Evolutionary conservation across 495 filamentous ascomycete species (phyloP).

Genomic region (Lophium mytilinum): DNA sequence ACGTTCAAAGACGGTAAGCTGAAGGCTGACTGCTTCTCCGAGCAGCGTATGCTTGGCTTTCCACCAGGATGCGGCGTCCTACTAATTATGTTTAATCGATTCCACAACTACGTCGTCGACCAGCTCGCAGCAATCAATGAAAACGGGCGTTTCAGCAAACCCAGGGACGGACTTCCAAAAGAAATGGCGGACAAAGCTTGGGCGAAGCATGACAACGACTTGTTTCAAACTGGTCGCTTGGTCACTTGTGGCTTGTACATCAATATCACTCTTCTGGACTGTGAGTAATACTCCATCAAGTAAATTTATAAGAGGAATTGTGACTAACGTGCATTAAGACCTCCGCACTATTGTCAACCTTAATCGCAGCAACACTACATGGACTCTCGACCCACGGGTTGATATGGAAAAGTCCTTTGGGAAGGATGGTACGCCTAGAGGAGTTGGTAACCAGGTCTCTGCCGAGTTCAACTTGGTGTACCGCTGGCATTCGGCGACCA

Average conservation of each 20-base stretch:
- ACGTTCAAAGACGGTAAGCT: slow-evolving; percentile 50
- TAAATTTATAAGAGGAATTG: no score
- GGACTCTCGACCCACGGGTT: slow-evolving; percentile 33
- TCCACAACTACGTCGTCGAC: slow-evolving; percentile 73
- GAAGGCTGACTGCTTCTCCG: slow-evolving; percentile 52
- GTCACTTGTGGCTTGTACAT: slow-evolving; percentile 36
- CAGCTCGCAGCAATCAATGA: slow-evolving; percentile 65
- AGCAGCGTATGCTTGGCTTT: slow-evolving; percentile 47
- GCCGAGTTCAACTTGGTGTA: slow-evolving; percentile 69
- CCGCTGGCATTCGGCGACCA: slow-evolving; percentile 74
- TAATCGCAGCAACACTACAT: slow-evolving; percentile 34
- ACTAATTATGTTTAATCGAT: slow-evolving; percentile 60
- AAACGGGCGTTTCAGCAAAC: slow-evolving; percentile 59
- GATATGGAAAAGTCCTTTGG: slow-evolving; percentile 34
- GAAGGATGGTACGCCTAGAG: slow-evolving; percentile 22
- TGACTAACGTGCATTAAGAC: slow-evolving; percentile 2
- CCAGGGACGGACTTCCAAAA: slow-evolving; percentile 38
- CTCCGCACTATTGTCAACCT: slow-evolving; percentile 39
- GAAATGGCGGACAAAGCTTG: slow-evolving; percentile 51
- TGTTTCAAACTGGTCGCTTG: slow-evolving; percentile 36
- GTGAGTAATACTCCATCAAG: no score
- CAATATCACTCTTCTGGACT: slow-evolving; percentile 38
- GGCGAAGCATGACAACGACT: slow-evolving; percentile 68
- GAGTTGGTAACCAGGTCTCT: slow-evolving; percentile 59
- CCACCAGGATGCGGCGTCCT: slow-evolving; percentile 50